Percentiles rank a stretch among this genome's conserved stretches.
phyloP scores from a whole-genome alignment of 345 rosid genomes.

The Populus euphratica region DNA sequence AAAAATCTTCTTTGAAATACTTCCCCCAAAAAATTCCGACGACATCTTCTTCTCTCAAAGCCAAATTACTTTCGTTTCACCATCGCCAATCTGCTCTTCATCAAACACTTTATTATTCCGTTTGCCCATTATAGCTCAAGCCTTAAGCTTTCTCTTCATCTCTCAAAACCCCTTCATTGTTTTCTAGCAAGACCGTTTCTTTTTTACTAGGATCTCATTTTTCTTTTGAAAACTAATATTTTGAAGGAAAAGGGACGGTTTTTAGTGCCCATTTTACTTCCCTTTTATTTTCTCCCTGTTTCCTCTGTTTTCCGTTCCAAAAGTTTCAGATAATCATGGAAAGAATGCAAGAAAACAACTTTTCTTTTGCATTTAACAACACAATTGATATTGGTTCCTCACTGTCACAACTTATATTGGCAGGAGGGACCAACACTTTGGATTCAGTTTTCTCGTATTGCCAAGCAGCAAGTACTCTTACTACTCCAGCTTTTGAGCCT shows the following conservation, averaged over 20 bases:
- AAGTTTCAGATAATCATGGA: slow-evolving; percentile 13
- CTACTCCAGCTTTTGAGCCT: slow-evolving; percentile 34
- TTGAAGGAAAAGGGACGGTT: slow-evolving; percentile 26
- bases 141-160: background rate
- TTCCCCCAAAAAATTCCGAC: background rate
- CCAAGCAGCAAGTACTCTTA: slow-evolving; percentile 22
- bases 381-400: slow-evolving; percentile 46
- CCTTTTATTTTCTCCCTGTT: background rate
- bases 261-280: slow-evolving; percentile 21
- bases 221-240: background rate
- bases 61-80: background rate
- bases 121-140: background rate
- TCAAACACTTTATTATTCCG: background rate
- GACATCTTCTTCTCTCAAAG: background rate
- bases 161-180: background rate
- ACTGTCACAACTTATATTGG: slow-evolving; percentile 68
- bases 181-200: background rate
- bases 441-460: slow-evolving; percentile 81
- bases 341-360: slow-evolving; percentile 40
- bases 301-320: background rate
- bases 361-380: slow-evolving; percentile 13
- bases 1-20: background rate
- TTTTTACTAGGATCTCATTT: background rate
- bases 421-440: slow-evolving; percentile 68
- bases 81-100: background rate